phyloP scores from a whole-genome alignment of 495 filamentous ascomycete species.

The Chaetomium fimeti region DNA sequence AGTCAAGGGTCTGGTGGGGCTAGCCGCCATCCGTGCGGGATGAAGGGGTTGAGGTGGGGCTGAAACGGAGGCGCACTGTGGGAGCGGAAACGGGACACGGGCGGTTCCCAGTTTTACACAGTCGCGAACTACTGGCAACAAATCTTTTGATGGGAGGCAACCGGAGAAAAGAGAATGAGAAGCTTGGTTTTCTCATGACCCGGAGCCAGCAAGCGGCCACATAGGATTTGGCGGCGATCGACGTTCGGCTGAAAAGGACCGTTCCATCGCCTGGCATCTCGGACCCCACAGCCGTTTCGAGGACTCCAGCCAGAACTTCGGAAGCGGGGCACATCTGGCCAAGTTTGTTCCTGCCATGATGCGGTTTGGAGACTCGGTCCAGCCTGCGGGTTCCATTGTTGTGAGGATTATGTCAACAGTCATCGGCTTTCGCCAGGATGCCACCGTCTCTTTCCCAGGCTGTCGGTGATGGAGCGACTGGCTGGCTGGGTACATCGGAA shows the following conservation, averaged over 20 bases:
- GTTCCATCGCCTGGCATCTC: background rate
- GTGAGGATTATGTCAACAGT: background rate
- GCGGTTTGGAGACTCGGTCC: background rate
- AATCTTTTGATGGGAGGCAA: background rate
- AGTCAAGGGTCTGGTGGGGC: slow-evolving; percentile 11
- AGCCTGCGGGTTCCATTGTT: background rate
- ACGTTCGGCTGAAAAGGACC: slow-evolving; percentile 10
- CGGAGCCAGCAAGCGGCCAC: background rate
- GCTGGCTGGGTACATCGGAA: too few relatives aligned
- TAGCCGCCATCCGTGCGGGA: slow-evolving; percentile 13
- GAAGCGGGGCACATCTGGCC: slow-evolving; percentile 11
- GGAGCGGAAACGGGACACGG: background rate
- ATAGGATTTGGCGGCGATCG: slow-evolving; percentile 10
- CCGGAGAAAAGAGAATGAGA: background rate
- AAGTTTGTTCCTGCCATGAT: slow-evolving; percentile 5
- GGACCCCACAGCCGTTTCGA: slow-evolving; percentile 12
- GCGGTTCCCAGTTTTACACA: background rate
- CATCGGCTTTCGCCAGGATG: background rate
- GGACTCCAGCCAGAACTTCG: background rate
- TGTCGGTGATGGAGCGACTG: too few relatives aligned
- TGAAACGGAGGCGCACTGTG: slow-evolving; percentile 7
- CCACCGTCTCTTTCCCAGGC: background rate
- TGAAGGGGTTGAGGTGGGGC: slow-evolving; percentile 17
- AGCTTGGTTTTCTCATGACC: background rate
- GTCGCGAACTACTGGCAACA: too few relatives aligned